Percentiles rank a stretch among this genome's conserved stretches.
Conservation (phyloP, 495 filamentous ascomycete species). For the Talaromyces liani region DNA sequence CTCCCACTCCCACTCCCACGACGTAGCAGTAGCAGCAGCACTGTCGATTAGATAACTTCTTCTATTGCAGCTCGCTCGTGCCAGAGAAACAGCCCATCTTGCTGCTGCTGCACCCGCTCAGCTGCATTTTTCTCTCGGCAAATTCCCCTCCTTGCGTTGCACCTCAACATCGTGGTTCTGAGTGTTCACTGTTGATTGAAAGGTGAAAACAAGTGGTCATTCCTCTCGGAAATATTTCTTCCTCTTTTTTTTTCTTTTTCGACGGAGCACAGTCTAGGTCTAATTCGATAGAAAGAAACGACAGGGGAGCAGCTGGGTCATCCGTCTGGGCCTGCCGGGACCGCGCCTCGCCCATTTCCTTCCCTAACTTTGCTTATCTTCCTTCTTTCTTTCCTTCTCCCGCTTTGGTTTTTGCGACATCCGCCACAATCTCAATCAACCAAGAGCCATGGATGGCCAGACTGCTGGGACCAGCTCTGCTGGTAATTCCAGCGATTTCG, state of each 20-base stretch:
- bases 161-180: background rate
- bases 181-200: background rate
- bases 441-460: conserved; percentile 27
- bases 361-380: conserved; percentile 4
- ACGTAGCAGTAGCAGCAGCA: background rate
- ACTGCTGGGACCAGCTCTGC: conserved; percentile 44
- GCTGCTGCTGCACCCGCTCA: background rate
- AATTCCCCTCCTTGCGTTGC: conserved; percentile 6
- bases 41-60: background rate
- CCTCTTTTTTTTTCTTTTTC: background rate
- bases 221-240: background rate
- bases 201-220: background rate
- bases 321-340: conserved; percentile 6
- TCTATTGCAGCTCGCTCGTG: background rate
- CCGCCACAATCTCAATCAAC: conserved; percentile 8
- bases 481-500: conserved; percentile 74
- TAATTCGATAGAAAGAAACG: background rate
- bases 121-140: background rate
- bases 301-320: conserved; percentile 2
- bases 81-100: background rate
- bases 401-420: conserved; percentile 12
- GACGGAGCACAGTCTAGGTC: background rate
- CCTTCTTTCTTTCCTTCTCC: conserved; percentile 18
- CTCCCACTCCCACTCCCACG: too few relatives aligned
- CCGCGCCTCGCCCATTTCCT: conserved; percentile 5